These are phyloP conservation scores for Salmacisia buchloeana DNA, from an alignment of 1,284 basidiomycete genomes.

Conservation along the genomic window DNA sequence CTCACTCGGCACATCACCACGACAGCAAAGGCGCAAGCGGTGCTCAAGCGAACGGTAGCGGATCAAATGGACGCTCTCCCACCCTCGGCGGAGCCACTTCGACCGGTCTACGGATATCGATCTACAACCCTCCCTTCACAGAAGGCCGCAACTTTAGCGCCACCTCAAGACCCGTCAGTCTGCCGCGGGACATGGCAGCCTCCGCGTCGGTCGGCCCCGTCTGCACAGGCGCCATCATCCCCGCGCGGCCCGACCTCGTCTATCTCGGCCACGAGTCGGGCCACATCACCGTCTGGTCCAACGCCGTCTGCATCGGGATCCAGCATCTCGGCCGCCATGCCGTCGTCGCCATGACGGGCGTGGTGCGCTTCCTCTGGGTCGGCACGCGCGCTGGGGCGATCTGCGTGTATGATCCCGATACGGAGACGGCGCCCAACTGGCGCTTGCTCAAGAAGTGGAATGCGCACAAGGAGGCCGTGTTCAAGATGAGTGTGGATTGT, in stretches of 20 bases:
- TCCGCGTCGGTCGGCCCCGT: conserved; percentile 64
- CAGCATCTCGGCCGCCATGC: neutral
- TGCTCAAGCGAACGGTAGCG: too few species aligned
- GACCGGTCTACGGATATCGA: conserved; percentile 30
- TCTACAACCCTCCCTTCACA: conserved; percentile 41
- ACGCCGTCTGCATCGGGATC: conserved; percentile 18
- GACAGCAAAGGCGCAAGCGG: too few species aligned
- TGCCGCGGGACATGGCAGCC: conserved; percentile 56
- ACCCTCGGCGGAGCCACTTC: conserved; percentile 17
- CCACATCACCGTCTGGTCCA: conserved; percentile 70
- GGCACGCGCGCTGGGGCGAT: conserved; percentile 76
- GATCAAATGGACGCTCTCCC: too few species aligned
- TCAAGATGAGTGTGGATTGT: conserved; percentile 62
- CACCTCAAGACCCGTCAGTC: conserved; percentile 24
- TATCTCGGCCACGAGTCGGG: conserved; percentile 94
- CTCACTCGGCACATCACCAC: neutral
- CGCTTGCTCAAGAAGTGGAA: conserved; percentile 80
- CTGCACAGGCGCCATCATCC: conserved; percentile 71
- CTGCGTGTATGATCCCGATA: conserved; percentile 65
- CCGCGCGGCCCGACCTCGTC: conserved; percentile 62
- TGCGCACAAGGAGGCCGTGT: conserved; percentile 69
- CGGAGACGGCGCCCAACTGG: conserved; percentile 57
- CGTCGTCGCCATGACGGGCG: conserved; percentile 23
- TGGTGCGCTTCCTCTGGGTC: conserved; percentile 63
- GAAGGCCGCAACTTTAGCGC: conserved; percentile 46